A percentile compares a stretch with the other conserved stretches of the same genome.
Evolutionary conservation across 2,329 filamentous ascomycete species (phyloP).

Genomic region (Colletotrichum graminicola): DNA sequence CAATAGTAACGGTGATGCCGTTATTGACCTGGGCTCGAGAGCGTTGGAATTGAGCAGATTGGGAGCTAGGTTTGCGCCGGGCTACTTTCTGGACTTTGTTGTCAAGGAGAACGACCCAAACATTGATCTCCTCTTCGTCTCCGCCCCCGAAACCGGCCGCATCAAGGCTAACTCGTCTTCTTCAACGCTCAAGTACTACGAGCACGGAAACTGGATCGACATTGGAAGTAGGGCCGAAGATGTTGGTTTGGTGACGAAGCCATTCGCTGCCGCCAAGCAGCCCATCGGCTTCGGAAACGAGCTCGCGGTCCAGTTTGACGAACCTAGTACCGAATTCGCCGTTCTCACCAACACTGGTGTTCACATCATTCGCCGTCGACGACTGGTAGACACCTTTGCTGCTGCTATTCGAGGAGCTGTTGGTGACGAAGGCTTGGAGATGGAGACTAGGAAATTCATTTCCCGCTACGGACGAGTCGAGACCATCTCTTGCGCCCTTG

Average conservation of each 20-base stretch:
- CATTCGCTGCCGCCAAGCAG: constrained; percentile 76
- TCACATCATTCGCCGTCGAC: constrained; percentile 84
- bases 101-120: constrained; percentile 69
- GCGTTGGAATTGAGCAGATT: constrained; percentile 63
- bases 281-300: constrained; percentile 93
- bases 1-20: constrained; percentile 50
- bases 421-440: constrained; percentile 84
- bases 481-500: constrained; percentile 89
- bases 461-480: constrained; percentile 89
- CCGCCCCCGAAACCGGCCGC: constrained; percentile 88
- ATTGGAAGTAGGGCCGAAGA: constrained; percentile 81
- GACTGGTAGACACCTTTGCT: constrained; percentile 93
- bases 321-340: constrained; percentile 84
- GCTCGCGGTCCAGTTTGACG: constrained; percentile 94
- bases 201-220: constrained; percentile 84
- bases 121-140: constrained; percentile 81
- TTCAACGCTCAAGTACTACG: constrained; percentile 73
- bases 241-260: constrained; percentile 79
- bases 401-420: constrained; percentile 79
- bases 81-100: constrained; percentile 91
- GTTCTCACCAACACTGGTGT: constrained; percentile 92
- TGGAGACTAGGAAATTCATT: constrained; percentile 86
- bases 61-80: constrained; percentile 79
- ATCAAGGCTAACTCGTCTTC: constrained; percentile 72
- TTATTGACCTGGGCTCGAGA: constrained; percentile 62